phyloP scores from a whole-genome alignment of 2,329 filamentous ascomycete genomes.

The Dendryphion nanum region DNA sequence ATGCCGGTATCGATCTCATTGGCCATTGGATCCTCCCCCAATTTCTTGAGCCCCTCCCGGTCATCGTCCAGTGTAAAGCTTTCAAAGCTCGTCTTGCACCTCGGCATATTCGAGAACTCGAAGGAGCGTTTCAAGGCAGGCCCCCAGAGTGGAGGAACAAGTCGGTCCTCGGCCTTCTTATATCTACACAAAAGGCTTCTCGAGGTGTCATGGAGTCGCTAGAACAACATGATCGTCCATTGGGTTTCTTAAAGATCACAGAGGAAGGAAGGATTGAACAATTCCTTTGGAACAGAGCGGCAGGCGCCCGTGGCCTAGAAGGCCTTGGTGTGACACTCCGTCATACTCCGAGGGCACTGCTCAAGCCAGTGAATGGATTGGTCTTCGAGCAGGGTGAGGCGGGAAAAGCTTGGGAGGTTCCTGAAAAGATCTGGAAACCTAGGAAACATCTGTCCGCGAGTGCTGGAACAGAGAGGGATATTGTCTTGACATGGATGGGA shows the following conservation, averaged over 20 bases:
- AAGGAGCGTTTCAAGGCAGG: conserved; percentile 73
- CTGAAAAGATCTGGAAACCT: conserved; percentile 8
- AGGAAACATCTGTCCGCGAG: conserved; percentile 13
- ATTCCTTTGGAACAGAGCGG: conserved; percentile 70
- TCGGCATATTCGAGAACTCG: conserved; percentile 68
- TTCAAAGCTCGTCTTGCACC: conserved; percentile 50
- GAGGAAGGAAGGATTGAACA: conserved; percentile 60
- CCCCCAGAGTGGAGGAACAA: conserved; percentile 70
- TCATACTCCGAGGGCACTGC: conserved; percentile 22
- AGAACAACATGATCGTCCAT: conserved; percentile 63
- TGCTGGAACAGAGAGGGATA: conserved; percentile 28
- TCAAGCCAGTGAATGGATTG: conserved; percentile 4
- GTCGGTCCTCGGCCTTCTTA: conserved; percentile 67
- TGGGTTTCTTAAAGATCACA: conserved; percentile 68
- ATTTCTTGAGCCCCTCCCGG: conserved; percentile 36
- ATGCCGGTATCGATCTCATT: conserved; percentile 72
- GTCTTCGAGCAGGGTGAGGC: conserved; percentile 8
- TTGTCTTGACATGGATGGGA: conserved; percentile 39
- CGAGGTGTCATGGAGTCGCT: conserved; percentile 75
- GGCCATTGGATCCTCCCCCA: conserved; percentile 63
- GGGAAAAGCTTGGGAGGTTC: conserved; percentile 7
- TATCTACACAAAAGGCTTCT: conserved; percentile 68
- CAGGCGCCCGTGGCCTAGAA: conserved; percentile 61
- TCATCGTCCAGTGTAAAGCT: conserved; percentile 69
- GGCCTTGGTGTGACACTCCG: conserved; percentile 45